phyloP scores from a whole-genome alignment of 169 alveolate species.

The Cryptosporidium bovis region DNA sequence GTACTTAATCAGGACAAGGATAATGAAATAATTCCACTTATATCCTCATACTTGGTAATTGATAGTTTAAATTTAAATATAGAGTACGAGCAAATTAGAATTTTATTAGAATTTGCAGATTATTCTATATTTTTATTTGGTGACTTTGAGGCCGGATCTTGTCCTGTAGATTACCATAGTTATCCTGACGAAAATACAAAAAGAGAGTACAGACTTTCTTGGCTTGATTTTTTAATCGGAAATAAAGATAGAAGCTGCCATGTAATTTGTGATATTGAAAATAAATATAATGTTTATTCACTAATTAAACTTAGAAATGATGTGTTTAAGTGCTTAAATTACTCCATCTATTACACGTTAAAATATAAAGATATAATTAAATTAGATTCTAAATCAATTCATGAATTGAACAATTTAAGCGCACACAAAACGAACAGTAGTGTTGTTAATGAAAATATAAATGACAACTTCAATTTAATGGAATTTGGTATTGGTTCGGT shows the following conservation, averaged over 20 bases:
- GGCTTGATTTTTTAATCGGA: conserved; percentile 59
- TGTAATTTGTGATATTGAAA: conserved; percentile 43
- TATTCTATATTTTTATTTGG: conserved; percentile 58
- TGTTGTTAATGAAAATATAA: neutral
- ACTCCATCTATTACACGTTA: conserved; percentile 28
- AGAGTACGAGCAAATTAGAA: conserved; percentile 15
- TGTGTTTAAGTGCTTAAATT: conserved; percentile 48
- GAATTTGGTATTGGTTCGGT: neutral
- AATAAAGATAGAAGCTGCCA: conserved; percentile 2
- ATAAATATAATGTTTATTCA: conserved; percentile 54
- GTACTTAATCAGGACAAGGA: conserved; percentile 29
- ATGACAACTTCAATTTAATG: neutral
- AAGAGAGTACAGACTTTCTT: conserved; percentile 23
- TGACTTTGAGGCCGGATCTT: conserved; percentile 62
- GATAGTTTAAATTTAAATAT: conserved; percentile 32
- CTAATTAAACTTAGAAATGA: conserved; percentile 65
- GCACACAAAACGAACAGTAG: neutral
- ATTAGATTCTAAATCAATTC: neutral
- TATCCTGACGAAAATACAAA: conserved; percentile 25
- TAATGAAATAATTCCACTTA: conserved; percentile 38
- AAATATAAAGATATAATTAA: neutral
- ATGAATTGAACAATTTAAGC: neutral
- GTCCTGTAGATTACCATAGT: conserved; percentile 41
- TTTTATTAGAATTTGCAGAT: conserved; percentile 31
- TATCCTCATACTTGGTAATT: conserved; percentile 40